Conservation (phyloP, 2,329 filamentous ascomycete species). For the Aspergillus persii region DNA sequence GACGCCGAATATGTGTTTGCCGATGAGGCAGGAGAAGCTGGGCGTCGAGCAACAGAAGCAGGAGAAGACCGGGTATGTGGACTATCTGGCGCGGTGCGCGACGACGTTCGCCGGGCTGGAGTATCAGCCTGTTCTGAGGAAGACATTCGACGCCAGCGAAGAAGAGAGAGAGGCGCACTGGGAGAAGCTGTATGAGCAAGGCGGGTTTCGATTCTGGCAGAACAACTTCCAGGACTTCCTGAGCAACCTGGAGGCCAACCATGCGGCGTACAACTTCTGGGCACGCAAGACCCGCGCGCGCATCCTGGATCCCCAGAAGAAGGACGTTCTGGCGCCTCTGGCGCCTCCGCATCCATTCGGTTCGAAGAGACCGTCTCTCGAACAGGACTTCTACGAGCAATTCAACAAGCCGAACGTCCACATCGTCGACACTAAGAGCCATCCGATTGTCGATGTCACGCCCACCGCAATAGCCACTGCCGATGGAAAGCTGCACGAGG, state of each 20-base stretch:
- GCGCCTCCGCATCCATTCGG: constrained; percentile 56
- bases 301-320: constrained; percentile 49
- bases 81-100: constrained; percentile 53
- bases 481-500: constrained; percentile 38
- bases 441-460: constrained; percentile 43
- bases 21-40: constrained; percentile 52
- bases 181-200: constrained; percentile 49
- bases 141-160: constrained; percentile 54
- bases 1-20: constrained; percentile 64
- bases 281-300: constrained; percentile 50
- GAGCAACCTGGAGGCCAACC: constrained; percentile 48
- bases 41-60: constrained; percentile 54
- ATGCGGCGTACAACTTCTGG: constrained; percentile 58
- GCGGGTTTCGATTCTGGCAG: constrained; percentile 58
- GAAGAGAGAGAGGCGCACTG: constrained; percentile 53
- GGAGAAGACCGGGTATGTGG: constrained; percentile 44
- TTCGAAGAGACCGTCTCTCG: constrained; percentile 50
- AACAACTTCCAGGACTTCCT: constrained; percentile 55
- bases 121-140: constrained; percentile 55
- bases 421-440: constrained; percentile 46
- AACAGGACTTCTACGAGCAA: constrained; percentile 52
- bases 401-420: constrained; percentile 49
- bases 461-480: constrained; percentile 40
- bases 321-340: constrained; percentile 53
- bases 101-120: constrained; percentile 59